Conservation (phyloP, 2,329 filamentous ascomycete species). For the Neurospora sp. region DNA sequence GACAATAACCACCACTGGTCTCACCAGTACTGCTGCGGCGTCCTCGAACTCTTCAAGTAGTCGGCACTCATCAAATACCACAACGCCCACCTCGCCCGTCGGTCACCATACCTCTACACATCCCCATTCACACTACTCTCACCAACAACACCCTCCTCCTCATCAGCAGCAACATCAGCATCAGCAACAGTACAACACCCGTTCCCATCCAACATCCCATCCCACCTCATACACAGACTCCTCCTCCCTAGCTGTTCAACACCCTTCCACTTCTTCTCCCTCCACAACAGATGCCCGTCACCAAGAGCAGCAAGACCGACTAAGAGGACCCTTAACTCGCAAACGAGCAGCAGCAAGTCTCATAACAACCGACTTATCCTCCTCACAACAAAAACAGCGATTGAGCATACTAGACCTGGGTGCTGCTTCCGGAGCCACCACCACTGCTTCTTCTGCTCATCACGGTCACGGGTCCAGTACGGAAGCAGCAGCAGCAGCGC, state of each 20-base stretch:
- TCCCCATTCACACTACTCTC: not conserved
- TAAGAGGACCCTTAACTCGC: slow-evolving; percentile 17
- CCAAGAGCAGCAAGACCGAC: not conserved
- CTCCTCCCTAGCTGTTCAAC: not conserved
- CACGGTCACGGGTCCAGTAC: no score
- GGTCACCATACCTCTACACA: no score
- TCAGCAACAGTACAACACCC: not conserved
- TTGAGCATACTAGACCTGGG: slow-evolving; percentile 23
- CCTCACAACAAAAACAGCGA: not conserved
- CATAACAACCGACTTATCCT: slow-evolving; percentile 25
- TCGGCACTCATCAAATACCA: not conserved
- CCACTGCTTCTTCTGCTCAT: no score
- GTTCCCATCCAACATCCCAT: not conserved
- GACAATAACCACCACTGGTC: not conserved
- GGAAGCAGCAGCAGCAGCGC: no score
- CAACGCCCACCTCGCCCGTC: not conserved
- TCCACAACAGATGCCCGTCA: not conserved
- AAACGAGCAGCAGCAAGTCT: slow-evolving; percentile 38
- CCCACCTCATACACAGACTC: not conserved
- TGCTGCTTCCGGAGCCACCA: not conserved
- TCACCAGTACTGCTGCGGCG: not conserved
- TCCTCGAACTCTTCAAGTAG: not conserved
- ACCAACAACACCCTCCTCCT: not conserved
- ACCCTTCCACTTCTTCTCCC: not conserved
- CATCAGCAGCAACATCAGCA: not conserved